Evolutionary conservation across 768 basidiomycete species (phyloP).

Genomic region (Rhodosporidiobolus sp.): DNA sequence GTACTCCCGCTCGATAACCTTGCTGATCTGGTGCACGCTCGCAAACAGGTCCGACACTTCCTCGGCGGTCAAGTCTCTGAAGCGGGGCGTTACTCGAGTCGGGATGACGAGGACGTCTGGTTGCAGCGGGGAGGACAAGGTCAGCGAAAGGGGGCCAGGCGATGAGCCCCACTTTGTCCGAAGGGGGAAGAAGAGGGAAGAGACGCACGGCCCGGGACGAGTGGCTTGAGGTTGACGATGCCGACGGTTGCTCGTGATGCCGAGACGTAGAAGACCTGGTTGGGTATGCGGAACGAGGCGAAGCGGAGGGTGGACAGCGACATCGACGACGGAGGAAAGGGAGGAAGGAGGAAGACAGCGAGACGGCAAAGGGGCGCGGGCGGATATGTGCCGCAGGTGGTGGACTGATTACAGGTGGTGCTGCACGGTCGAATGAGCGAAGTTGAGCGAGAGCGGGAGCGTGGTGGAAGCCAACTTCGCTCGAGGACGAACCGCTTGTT

Average conservation of each 20-base stretch:
- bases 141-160: not conserved
- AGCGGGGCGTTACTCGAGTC: constrained; percentile 55
- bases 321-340: not conserved
- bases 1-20: constrained; percentile 75
- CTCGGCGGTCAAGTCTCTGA: constrained; percentile 54
- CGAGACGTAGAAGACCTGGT: constrained; percentile 38
- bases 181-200: not conserved
- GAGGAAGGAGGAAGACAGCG: not conserved
- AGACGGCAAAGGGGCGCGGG: not conserved
- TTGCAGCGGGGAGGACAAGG: not conserved
- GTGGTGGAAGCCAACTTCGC: too few relatives aligned
- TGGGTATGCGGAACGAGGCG: constrained; percentile 31
- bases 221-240: constrained; percentile 91
- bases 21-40: constrained; percentile 73
- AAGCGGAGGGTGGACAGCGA: constrained; percentile 25
- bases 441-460: too few relatives aligned
- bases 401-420: too few relatives aligned
- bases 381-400: not conserved
- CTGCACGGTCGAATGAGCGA: too few relatives aligned
- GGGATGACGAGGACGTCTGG: constrained; percentile 62
- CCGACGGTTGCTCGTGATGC: constrained; percentile 49
- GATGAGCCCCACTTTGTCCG: not conserved
- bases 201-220: constrained; percentile 84
- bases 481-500: too few relatives aligned
- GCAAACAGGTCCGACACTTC: constrained; percentile 79